Base-by-base conservation (phyloP, 257 asterid genomes). In the Nyctanthes arbortristis region DNA sequence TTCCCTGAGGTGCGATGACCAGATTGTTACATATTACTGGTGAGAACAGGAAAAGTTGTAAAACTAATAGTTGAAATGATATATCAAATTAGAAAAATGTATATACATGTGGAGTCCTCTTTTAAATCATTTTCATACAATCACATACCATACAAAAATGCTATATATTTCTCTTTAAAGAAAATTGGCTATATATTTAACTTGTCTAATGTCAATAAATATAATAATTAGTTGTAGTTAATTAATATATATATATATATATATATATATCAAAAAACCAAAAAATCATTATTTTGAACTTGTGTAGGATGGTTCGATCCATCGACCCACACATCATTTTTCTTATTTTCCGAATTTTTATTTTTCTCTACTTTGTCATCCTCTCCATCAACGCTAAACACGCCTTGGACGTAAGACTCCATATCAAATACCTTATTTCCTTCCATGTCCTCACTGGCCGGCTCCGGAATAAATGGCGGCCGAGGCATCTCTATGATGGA, bases 401-500 rank as follows among this genome's bases (percentile, higher is more conserved):
- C 90, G 27, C 81, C 83, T 20, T 85, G 72, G 34, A 91, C 96
- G 30, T 82, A 91, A 30, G 79, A 75, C 79, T 94, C 99, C 84
- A 94, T 78, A 65, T 91, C 93, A 65, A 89, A 84, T 57, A 77
- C 77, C 47, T 66, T 71, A 68, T 78, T 88, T 18, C 84, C 91
- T 2, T 12, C 75, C 37, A 54, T 60, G 67, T 83, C 96, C 83
- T 79, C 92, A 2, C 61, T 81, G 34, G 70, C 83, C 84, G 76
- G 58, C 30, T 2, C 6, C 14, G 99, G 98, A 36, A 94, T 89
- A 72, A 75, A 89, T 80, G 99, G 99, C 36, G 99, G 97, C 61
- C 99, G 75, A 52, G 90, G 85, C 78, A 94, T 76, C 58, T 84
- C 86, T 63, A 87, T 66, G 4, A 94, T 68, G 9, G 66, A 34